Percentiles rank a stretch among this genome's conserved stretches.
Conservation (phyloP, 2,329 filamentous ascomycete genomes). For the Trichoderma sp. region DNA sequence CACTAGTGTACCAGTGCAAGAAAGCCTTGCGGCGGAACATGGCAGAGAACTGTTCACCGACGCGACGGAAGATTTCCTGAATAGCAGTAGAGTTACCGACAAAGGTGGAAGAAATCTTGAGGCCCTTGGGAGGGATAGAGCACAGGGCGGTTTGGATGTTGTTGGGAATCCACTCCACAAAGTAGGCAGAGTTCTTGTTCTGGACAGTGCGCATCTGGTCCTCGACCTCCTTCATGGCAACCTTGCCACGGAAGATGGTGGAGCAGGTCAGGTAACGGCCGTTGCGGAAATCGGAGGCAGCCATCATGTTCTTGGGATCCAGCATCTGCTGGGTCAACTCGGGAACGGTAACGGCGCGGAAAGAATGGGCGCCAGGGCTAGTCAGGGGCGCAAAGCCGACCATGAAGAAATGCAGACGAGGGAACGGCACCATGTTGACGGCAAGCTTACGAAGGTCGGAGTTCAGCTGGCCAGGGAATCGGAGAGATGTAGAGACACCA, state of each 20-base stretch:
- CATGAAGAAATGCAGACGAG: slow-evolving; percentile 99
- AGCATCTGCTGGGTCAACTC: slow-evolving; percentile 99
- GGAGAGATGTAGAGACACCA: slow-evolving; percentile 95
- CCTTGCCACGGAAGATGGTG: slow-evolving; percentile 99
- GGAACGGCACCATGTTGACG: slow-evolving; percentile 99
- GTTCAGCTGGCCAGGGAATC: slow-evolving; percentile 99
- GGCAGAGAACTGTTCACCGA: slow-evolving; percentile 98
- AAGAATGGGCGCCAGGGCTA: slow-evolving; percentile 78
- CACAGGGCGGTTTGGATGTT: slow-evolving; percentile 99
- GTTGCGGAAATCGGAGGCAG: slow-evolving; percentile 98
- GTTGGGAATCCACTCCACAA: slow-evolving; percentile 99
- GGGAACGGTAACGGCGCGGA: slow-evolving; percentile 95
- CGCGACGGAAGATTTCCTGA: slow-evolving; percentile 99
- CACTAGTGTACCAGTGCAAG: slow-evolving; percentile 99
- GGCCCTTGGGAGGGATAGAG: slow-evolving; percentile 94
- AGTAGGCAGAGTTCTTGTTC: slow-evolving; percentile 99
- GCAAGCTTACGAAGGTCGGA: slow-evolving; percentile 98
- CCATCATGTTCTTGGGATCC: slow-evolving; percentile 99
- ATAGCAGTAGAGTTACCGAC: slow-evolving; percentile 99
- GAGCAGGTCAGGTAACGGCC: slow-evolving; percentile 99
- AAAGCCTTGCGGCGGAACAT: slow-evolving; percentile 99
- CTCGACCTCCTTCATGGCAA: slow-evolving; percentile 99
- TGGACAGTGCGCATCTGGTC: slow-evolving; percentile 99
- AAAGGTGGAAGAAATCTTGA: slow-evolving; percentile 99
- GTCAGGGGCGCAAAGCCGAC: slow-evolving; percentile 98